These are phyloP conservation scores for Colletotrichum spaethianum DNA, from an alignment of 2,329 filamentous ascomycete species.

Conservation along the genomic window DNA sequence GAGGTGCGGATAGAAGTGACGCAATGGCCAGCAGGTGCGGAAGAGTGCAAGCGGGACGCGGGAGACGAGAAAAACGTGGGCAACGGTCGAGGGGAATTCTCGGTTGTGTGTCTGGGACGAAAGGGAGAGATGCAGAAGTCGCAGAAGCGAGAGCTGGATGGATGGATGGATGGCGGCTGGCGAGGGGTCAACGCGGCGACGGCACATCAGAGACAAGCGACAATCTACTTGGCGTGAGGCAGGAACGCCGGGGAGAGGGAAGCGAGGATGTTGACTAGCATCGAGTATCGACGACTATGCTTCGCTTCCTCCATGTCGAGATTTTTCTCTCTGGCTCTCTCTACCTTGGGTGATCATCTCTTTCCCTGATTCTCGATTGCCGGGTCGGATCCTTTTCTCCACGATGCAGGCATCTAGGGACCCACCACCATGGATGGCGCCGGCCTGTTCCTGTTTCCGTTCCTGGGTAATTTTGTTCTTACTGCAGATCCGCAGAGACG, in stretches of 20 bases:
- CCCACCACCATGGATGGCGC: not conserved
- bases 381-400: not conserved
- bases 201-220: not conserved
- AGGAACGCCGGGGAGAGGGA: not conserved
- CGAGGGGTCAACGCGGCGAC: not conserved
- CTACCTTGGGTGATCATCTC: not conserved
- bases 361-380: not conserved
- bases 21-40: not conserved
- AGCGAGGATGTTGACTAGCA: not conserved
- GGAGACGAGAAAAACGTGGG: conserved; percentile 24
- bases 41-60: not conserved
- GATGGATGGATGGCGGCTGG: not conserved
- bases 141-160: not conserved
- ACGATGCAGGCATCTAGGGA: not conserved
- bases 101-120: conserved; percentile 18
- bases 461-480: not conserved
- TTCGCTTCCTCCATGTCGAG: not conserved
- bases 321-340: not conserved
- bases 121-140: not conserved
- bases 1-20: not conserved
- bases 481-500: not conserved
- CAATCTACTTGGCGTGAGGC: not conserved
- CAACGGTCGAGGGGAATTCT: conserved; percentile 22
- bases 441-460: conserved; percentile 15
- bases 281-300: not conserved